Base-by-base conservation (phyloP, 768 basidiomycete genomes). In the Pulveroboletus sp. region DNA sequence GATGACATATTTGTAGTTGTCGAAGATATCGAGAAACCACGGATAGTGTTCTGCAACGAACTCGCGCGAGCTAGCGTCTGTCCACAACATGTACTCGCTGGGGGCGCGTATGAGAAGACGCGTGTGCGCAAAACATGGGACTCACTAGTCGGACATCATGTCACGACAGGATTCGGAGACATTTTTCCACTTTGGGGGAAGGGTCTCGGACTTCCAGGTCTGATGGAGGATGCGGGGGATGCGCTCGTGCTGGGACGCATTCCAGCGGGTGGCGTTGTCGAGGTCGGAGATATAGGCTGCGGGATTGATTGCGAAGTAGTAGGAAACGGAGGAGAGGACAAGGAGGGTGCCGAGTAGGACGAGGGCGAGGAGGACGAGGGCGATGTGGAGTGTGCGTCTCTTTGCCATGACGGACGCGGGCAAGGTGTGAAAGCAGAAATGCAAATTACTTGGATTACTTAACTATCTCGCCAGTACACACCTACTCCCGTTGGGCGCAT, bases 61-160 rank as follows among this genome's bases (percentile, higher is more conserved):
- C 58, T 87, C 79, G 56, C 93, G 84, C 14, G 96, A 90, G 53
- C 78, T 74, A 8, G 82, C 88, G 68, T 99, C 96, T 13, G 96
- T 97, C 96, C 96, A 99, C 11, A 99, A 78, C 76, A 84, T 93
- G 76, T 97, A 96, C 66, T 97, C 83, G 66, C 94, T 97, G 68
- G 49, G 17, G 52, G 22, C 9, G 48, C 26, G 56, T 38, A 39
- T 58, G 48, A 51, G 56, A 62, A 38, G 46, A 31, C 51, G 49
- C n/a, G 57, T 17, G 46, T 23, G 34, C 20, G 6, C 12, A 50
- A 29, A 27, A 41, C 44, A 48, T 19, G 50, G 53, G 47, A 81
- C 93, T 61, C 67, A 96, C 94, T 96, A 99, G 77, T 96, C 93
- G 6, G 90, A 80, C 85, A 94, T 93, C 77, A 96, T 84, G 60